Evolutionary conservation across 2,329 filamentous ascomycete genomes (phyloP).

Genomic region (Hirsutella minnesotensis): DNA sequence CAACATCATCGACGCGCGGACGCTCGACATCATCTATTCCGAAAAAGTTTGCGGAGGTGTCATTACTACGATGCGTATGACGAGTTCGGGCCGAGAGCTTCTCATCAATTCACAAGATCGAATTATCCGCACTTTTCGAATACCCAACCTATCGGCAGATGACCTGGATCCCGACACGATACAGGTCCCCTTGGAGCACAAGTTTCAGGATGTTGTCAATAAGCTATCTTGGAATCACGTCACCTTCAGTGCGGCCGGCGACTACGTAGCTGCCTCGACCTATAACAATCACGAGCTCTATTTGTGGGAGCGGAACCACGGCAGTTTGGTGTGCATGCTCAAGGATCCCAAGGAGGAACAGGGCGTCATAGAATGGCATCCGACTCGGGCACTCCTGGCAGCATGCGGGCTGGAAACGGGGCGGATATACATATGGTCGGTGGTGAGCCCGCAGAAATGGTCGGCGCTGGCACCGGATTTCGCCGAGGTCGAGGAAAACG

Average conservation of each 20-base stretch:
- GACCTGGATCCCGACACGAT: constrained; percentile 76
- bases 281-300: constrained; percentile 99
- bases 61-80: constrained; percentile 77
- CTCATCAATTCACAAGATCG: constrained; percentile 90
- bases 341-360: constrained; percentile 96
- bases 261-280: constrained; percentile 92
- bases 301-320: constrained; percentile 91
- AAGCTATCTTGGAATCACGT: constrained; percentile 93
- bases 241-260: constrained; percentile 83
- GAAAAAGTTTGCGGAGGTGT: constrained; percentile 79
- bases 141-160: constrained; percentile 62
- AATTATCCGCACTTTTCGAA: constrained; percentile 82
- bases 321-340: constrained; percentile 89
- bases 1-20: constrained; percentile 82
- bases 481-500: constrained; percentile 94
- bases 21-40: constrained; percentile 75
- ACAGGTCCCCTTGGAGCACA: constrained; percentile 86
- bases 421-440: constrained; percentile 91
- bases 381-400: constrained; percentile 71
- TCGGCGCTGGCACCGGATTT: constrained; percentile 95
- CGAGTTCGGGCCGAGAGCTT: constrained; percentile 69
- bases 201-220: constrained; percentile 97
- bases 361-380: constrained; percentile 96
- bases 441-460: constrained; percentile 92
- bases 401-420: constrained; percentile 90